Conservation (phyloP, 2,329 filamentous ascomycete genomes). For the Drechmeria coniospora region DNA sequence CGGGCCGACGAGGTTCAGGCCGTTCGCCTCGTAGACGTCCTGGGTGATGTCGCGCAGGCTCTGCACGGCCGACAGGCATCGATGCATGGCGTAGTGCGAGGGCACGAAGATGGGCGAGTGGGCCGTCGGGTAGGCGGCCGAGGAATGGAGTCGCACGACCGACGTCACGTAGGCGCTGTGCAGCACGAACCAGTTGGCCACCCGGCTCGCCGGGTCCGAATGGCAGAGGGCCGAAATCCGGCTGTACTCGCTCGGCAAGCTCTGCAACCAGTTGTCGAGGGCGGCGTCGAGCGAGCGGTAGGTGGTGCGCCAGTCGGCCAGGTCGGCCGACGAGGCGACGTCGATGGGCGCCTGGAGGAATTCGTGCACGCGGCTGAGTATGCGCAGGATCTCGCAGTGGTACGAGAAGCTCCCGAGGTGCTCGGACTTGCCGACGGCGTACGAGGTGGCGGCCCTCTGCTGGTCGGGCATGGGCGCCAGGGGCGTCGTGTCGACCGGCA, state of each 20-base stretch:
- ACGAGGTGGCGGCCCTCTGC: conserved; percentile 10
- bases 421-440: conserved; percentile 21
- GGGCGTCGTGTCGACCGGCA: conserved; percentile 25
- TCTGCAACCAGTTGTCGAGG: conserved; percentile 25
- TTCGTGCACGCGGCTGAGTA: conserved; percentile 25
- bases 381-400: conserved; percentile 27
- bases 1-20: conserved; percentile 24
- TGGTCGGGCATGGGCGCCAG: conserved; percentile 11
- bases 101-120: conserved; percentile 26
- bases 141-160: conserved; percentile 27
- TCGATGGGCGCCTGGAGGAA: conserved; percentile 26
- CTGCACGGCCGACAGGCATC: conserved; percentile 27
- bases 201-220: conserved; percentile 27
- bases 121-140: conserved; percentile 25
- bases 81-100: conserved; percentile 28
- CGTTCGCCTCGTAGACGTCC: conserved; percentile 27
- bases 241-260: conserved; percentile 27
- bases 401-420: conserved; percentile 29
- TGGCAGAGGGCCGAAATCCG: conserved; percentile 29
- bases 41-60: conserved; percentile 26
- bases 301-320: conserved; percentile 24
- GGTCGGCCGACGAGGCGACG: conserved; percentile 20
- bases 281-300: conserved; percentile 23
- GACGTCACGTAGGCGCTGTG: conserved; percentile 29
- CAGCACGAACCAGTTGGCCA: conserved; percentile 31